Percentiles rank a stretch among this genome's conserved stretches.
Conservation (phyloP, 2,329 filamentous ascomycete species). For the Fusarium sarcochroum region DNA sequence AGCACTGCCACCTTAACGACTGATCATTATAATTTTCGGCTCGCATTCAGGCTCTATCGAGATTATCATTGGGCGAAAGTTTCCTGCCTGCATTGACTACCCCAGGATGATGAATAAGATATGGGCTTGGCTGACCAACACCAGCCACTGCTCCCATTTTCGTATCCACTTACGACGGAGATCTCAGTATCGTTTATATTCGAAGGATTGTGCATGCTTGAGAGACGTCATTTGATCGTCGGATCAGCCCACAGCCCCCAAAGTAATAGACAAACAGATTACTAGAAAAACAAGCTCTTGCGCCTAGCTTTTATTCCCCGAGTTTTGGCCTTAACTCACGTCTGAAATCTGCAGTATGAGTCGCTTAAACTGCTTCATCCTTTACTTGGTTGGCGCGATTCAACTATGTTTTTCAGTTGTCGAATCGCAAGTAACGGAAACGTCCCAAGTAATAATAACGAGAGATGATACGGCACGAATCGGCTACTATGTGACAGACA, state of each 20-base stretch:
- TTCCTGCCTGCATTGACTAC: not conserved
- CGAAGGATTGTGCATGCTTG: not conserved
- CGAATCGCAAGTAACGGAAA: not conserved
- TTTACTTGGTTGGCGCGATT: not conserved
- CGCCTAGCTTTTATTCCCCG: not conserved
- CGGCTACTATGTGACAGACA: not conserved
- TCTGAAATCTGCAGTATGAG: not conserved
- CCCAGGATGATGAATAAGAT: not conserved
- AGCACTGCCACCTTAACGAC: no score
- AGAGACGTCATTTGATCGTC: not conserved
- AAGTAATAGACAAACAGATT: not conserved
- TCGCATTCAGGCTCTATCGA: no score
- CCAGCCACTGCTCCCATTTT: not conserved
- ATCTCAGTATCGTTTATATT: not conserved
- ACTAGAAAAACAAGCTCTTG: not conserved
- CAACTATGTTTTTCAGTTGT: not conserved
- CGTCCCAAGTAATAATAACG: no score
- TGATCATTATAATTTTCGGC: no score
- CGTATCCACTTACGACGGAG: not conserved
- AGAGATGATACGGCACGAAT: not conserved
- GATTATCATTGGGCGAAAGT: no score
- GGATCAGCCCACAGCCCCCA: not conserved
- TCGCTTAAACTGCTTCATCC: not conserved
- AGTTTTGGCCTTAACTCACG: not conserved
- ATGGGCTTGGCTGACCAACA: not conserved